phyloP scores from a whole-genome alignment of 257 asterid species.

The Solanum neorickii region DNA sequence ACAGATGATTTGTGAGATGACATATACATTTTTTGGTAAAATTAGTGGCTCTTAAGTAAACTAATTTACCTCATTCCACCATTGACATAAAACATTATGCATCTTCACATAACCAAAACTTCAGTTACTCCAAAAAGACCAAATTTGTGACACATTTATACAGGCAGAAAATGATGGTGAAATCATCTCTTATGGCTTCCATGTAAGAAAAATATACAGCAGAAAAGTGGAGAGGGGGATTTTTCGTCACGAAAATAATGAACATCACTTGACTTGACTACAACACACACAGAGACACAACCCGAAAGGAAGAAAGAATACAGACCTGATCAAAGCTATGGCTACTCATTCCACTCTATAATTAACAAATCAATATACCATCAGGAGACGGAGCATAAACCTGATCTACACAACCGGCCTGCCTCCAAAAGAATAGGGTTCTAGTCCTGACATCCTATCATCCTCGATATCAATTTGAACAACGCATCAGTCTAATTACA shows the following conservation, averaged over 20 bases:
- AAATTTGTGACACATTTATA: background rate
- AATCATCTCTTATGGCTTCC: conserved; percentile 23
- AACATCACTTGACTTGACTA: conserved; percentile 1
- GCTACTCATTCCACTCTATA: conserved; percentile 33
- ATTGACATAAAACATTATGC: background rate
- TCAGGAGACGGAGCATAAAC: conserved; percentile 28
- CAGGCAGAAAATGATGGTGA: background rate
- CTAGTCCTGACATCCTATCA: conserved; percentile 31
- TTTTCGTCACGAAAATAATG: conserved; percentile 4
- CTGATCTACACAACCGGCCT: conserved; percentile 16
- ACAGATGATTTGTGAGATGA: background rate
- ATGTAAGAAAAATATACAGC: conserved; percentile 41
- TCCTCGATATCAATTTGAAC: background rate
- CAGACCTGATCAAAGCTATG: conserved; percentile 20
- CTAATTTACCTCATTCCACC: background rate
- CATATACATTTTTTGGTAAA: background rate
- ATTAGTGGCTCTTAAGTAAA: background rate
- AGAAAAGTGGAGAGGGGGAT: conserved; percentile 7
- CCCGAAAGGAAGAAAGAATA: conserved; percentile 17
- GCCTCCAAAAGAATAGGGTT: conserved; percentile 69
- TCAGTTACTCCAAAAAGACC: background rate
- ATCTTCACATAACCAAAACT: background rate
- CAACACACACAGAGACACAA: conserved; percentile 31
- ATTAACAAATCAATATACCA: conserved; percentile 51
- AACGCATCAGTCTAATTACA: background rate